Percentiles rank a stretch among this genome's conserved stretches.
These are phyloP conservation scores for Nidularia pulvinata DNA, from an alignment of 768 basidiomycete species.

Conservation along the genomic window DNA sequence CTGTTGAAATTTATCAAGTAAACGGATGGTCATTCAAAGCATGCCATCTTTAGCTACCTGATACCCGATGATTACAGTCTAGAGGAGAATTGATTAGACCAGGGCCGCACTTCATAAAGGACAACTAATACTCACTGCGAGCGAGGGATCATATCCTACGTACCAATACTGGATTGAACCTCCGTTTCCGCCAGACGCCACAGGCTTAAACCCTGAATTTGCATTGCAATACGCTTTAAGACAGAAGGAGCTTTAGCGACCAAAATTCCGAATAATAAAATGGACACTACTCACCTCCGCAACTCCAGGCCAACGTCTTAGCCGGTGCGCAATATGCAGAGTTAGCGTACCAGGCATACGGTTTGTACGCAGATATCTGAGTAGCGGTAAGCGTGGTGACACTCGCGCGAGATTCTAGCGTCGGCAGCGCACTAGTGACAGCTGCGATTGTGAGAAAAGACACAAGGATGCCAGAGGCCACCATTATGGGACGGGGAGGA, in stretches of 20 bases:
- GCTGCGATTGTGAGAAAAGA: slow-evolving; percentile 12
- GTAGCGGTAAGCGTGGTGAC: slow-evolving; percentile 33
- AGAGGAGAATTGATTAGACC: slow-evolving; percentile 2
- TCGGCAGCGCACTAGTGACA: slow-evolving; percentile 17
- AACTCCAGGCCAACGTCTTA: slow-evolving; percentile 46
- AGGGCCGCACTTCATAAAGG: slow-evolving; percentile 11
- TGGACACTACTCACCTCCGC: slow-evolving; percentile 27
- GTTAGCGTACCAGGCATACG: slow-evolving; percentile 47
- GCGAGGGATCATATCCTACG: slow-evolving; percentile 17
- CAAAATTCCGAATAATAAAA: not conserved
- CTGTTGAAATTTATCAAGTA: slow-evolving; percentile 15
- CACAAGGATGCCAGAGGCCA: slow-evolving; percentile 5
- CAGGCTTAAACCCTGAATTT: slow-evolving; percentile 37
- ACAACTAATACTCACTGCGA: not conserved
- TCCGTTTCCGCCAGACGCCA: slow-evolving; percentile 44
- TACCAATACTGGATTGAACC: slow-evolving; percentile 32
- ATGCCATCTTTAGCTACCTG: not conserved
- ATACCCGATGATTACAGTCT: slow-evolving; percentile 18
- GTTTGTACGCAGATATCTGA: slow-evolving; percentile 37
- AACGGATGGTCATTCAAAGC: not conserved
- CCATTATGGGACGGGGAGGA: slow-evolving; percentile 2
- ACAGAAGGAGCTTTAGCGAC: not conserved
- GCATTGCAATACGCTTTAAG: slow-evolving; percentile 34
- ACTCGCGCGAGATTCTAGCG: slow-evolving; percentile 11
- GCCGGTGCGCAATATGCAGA: slow-evolving; percentile 45